Conservation (phyloP, 345 rosid species). For the Orychophragmus violaceus region DNA sequence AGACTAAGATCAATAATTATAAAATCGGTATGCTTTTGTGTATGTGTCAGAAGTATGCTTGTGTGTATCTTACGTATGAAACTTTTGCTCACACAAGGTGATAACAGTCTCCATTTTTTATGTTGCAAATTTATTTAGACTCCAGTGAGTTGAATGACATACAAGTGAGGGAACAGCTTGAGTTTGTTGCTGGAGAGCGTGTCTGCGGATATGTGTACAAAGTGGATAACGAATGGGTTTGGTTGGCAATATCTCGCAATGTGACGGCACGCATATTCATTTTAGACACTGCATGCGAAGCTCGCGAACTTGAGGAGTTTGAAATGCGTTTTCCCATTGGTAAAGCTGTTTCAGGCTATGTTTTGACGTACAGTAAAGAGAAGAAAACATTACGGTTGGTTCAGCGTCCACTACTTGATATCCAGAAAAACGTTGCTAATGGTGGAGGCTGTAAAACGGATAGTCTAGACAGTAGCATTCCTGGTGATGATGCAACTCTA, state of each 20-base stretch:
- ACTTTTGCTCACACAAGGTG: background rate
- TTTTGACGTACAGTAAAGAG: slow-evolving; percentile 54
- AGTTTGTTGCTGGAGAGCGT: slow-evolving; percentile 51
- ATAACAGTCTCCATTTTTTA: slow-evolving; percentile 2
- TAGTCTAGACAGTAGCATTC: slow-evolving; percentile 25
- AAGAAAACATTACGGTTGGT: slow-evolving; percentile 67
- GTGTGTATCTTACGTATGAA: background rate
- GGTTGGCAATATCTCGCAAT: slow-evolving; percentile 68
- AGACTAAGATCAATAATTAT: background rate
- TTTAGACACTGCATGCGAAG: slow-evolving; percentile 71
- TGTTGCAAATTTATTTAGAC: slow-evolving; percentile 35
- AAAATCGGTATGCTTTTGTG: background rate
- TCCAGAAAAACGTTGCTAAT: slow-evolving; percentile 20
- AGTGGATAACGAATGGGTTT: slow-evolving; percentile 82
- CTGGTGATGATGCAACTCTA: slow-evolving; percentile 33
- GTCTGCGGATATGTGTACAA: slow-evolving; percentile 77
- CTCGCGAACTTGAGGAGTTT: slow-evolving; percentile 68
- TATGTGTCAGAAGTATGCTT: slow-evolving; percentile 4
- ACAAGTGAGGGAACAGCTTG: slow-evolving; percentile 33
- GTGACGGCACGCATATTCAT: slow-evolving; percentile 65
- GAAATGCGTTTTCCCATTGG: slow-evolving; percentile 56
- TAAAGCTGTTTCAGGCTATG: slow-evolving; percentile 58
- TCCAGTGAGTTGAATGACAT: slow-evolving; percentile 32
- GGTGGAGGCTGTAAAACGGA: slow-evolving; percentile 18
- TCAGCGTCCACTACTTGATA: slow-evolving; percentile 39